These are phyloP conservation scores for Colletotrichum sp. DNA, from an alignment of 2,329 filamentous ascomycete species.

Conservation along the genomic window DNA sequence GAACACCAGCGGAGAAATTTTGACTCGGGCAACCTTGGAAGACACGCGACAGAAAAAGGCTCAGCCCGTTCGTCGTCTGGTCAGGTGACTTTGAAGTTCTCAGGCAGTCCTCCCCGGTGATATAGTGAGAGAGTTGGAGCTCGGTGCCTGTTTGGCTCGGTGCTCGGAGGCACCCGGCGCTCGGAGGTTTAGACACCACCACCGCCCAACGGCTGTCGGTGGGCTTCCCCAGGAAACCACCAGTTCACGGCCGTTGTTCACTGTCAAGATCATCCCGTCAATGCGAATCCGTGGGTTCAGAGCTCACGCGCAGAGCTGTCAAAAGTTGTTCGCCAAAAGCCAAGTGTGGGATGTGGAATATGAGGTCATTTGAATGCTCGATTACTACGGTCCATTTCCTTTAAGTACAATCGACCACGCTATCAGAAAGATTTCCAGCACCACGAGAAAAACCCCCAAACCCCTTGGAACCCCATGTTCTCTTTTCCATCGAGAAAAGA, in stretches of 20 bases:
- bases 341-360: not conserved
- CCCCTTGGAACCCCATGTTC: not conserved
- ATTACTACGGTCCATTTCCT: slow-evolving; percentile 2
- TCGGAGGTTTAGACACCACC: not conserved
- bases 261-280: not conserved
- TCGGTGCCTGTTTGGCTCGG: not conserved
- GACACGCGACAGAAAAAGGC: not conserved
- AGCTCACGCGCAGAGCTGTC: not conserved
- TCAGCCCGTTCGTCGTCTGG: not conserved
- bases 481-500: not conserved
- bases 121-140: not conserved
- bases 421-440: not conserved
- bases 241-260: not conserved
- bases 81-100: not conserved
- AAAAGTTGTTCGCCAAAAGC: not conserved
- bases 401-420: slow-evolving; percentile 3
- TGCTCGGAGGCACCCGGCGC: not conserved
- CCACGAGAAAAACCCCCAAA: not conserved
- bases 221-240: not conserved
- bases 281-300: not conserved
- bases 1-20: not conserved
- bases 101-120: not conserved
- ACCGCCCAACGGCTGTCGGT: not conserved
- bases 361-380: slow-evolving; percentile 10
- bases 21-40: not conserved